Evolutionary conservation across 1,139 yeast species (phyloP).

Genomic region (Spathaspora sp.): DNA sequence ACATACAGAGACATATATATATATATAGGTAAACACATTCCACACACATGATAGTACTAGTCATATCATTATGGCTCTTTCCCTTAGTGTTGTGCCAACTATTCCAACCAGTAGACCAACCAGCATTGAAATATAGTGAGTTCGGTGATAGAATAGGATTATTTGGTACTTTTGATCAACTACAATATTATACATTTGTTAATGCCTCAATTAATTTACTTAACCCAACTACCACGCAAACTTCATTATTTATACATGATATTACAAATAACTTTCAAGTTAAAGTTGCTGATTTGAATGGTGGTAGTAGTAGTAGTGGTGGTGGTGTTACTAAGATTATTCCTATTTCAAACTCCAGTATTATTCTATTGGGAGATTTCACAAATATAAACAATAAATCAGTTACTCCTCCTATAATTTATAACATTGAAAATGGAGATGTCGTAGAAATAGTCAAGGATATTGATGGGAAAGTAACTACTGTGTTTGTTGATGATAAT

Average conservation of each 20-base stretch:
- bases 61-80: not conserved
- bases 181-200: constrained; percentile 54
- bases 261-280: constrained; percentile 26
- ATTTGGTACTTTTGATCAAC: constrained; percentile 63
- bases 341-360: constrained; percentile 24
- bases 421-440: constrained; percentile 47
- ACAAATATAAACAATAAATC: constrained; percentile 32
- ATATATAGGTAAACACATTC: too few species aligned
- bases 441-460: constrained; percentile 40
- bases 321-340: constrained; percentile 27
- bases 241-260: constrained; percentile 31
- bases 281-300: constrained; percentile 34
- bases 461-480: constrained; percentile 49
- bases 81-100: not conserved
- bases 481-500: constrained; percentile 48
- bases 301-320: too few species aligned
- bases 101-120: constrained; percentile 22
- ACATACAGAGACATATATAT: too few species aligned
- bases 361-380: constrained; percentile 49
- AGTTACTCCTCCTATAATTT: constrained; percentile 51
- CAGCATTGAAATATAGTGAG: constrained; percentile 29
- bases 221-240: constrained; percentile 8
- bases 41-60: constrained; percentile 1
- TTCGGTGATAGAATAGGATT: constrained; percentile 52
- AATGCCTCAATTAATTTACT: constrained; percentile 41